Base-by-base conservation (phyloP, 2,329 filamentous ascomycete species). In the Beauveria caledonica region DNA sequence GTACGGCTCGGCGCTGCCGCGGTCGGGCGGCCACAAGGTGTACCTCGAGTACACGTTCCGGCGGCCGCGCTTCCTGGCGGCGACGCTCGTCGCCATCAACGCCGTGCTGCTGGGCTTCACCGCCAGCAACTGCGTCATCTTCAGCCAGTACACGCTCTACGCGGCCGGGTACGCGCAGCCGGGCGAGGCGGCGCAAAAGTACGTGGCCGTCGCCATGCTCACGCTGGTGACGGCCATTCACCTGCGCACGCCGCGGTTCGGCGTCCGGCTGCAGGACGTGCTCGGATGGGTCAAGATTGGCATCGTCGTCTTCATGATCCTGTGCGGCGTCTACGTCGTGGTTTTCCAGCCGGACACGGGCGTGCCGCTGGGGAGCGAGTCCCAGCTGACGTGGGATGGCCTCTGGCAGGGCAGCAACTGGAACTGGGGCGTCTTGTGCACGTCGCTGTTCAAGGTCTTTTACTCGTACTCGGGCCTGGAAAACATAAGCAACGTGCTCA, bases 21-120 rank as follows among this genome's bases (percentile, higher is more conserved):
- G 86, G 0, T 87, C 83, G 0, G 87, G 87, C 7, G 87, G 86
- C 25, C 77, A 82, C 27, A 90, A 89, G 71, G 85, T 89, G 7
- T 89, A 89, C 67, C 79, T 90, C 49, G 86, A 90, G 69, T 87
- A 86, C 68, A 84, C 84, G 0, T 89, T 87, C 68, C 79, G 80
- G 2, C 76, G 76, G 36, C 87, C 87, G 1, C 78, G 80, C 6
- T 85, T 87, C 63, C 76, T 90, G 3, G 84, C 85, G 0, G 86
- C 85, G 2, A 85, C 83, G 0, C 68, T 89, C 17, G 76, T 89
- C 13, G 85, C 85, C 0, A 78, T 85, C 1, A 82, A 88, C 59
- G 84, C 82, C 0, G 79, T 89, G 0, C 68, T 88, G 0, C 72
- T 89, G 0, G 84, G 85, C 0, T 88, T 89, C 60, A 88, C 86